Evolutionary conservation across 2,329 filamentous ascomycete genomes (phyloP).

Genomic region (Zasmidium cellare): DNA sequence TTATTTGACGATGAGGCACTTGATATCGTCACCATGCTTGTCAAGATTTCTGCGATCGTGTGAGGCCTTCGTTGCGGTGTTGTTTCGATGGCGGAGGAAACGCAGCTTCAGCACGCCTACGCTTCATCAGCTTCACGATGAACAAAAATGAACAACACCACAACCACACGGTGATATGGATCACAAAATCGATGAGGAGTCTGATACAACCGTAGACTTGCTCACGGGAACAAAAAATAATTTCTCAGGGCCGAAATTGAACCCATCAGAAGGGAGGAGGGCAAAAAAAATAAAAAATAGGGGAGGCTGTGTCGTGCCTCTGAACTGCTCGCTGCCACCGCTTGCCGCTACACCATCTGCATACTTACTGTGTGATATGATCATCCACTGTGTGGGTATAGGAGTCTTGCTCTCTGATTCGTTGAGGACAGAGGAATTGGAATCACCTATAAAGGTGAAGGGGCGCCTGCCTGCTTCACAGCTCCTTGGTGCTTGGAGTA

Average conservation of each 20-base stretch:
- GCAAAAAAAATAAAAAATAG: not conserved
- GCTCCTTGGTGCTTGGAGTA: too few species aligned
- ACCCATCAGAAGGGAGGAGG: not conserved
- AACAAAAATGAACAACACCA: not conserved
- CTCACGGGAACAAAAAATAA: not conserved
- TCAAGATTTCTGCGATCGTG: not conserved
- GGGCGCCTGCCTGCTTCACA: too few species aligned
- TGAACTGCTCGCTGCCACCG: not conserved
- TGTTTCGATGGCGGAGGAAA: not conserved
- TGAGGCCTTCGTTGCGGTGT: not conserved
- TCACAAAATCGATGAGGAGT: not conserved
- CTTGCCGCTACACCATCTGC: too few species aligned
- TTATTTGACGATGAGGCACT: not conserved
- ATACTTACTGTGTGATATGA: too few species aligned
- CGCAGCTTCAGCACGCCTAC: not conserved
- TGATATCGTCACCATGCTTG: not conserved
- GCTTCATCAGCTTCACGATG: not conserved
- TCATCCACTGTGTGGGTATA: too few species aligned
- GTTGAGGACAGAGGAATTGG: too few species aligned
- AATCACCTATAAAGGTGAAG: too few species aligned
- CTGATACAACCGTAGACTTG: not conserved
- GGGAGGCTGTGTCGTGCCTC: not conserved
- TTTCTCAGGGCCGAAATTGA: not conserved
- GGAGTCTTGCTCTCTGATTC: too few species aligned
- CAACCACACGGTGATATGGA: not conserved